phyloP scores from a whole-genome alignment of 345 rosid species.

The Salix purpurea region DNA sequence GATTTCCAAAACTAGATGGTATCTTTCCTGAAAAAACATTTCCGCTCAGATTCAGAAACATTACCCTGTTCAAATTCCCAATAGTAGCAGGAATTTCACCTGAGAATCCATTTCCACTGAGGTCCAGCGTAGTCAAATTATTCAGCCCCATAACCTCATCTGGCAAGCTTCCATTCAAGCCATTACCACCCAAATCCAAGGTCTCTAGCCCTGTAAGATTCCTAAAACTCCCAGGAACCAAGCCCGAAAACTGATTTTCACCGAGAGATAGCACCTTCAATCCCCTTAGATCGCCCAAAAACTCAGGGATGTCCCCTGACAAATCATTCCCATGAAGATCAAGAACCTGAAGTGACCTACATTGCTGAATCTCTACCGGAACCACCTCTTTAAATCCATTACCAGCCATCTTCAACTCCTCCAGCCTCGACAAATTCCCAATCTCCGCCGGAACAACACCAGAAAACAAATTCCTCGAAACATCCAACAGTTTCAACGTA shows the following conservation, averaged over 20 bases:
- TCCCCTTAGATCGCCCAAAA: constrained; percentile 50
- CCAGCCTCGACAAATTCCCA: constrained; percentile 49
- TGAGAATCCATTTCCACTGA: constrained; percentile 37
- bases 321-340: constrained; percentile 70
- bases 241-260: constrained; percentile 61
- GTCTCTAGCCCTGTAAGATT: constrained; percentile 47
- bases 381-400: constrained; percentile 58
- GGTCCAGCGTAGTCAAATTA: constrained; percentile 64
- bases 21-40: constrained; percentile 22
- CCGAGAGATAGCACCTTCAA: constrained; percentile 60
- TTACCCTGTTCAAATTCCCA: constrained; percentile 19
- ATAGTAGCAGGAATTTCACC: constrained; percentile 25
- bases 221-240: constrained; percentile 48
- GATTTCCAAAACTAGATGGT: constrained; percentile 22
- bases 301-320: constrained; percentile 58
- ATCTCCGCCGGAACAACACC: constrained; percentile 59
- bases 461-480: constrained; percentile 66
- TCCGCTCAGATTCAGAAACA: constrained; percentile 25
- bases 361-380: constrained; percentile 64
- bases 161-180: constrained; percentile 60
- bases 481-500: constrained; percentile 48
- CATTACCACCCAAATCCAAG: constrained; percentile 51
- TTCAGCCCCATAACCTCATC: constrained; percentile 50
- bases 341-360: constrained; percentile 51
- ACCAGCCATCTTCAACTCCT: constrained; percentile 59